A percentile compares a stretch with the other conserved stretches of the same genome.
Conservation (phyloP, 768 basidiomycete genomes). For the Cystofilobasidium ferigula region DNA sequence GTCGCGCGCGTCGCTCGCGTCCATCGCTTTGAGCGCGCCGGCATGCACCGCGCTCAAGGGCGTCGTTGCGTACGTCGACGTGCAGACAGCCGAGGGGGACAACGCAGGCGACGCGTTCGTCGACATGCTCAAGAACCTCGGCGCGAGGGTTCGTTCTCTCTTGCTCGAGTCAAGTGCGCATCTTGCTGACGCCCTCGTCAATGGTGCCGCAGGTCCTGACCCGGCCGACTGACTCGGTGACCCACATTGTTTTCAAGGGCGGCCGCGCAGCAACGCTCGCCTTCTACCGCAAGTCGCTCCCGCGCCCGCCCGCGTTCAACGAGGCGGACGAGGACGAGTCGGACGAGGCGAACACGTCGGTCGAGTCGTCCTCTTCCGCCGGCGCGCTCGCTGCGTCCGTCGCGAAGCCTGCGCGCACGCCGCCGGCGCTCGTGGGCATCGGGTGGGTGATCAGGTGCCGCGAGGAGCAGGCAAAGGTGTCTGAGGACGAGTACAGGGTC, state of each 20-base stretch:
- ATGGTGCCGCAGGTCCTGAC: conserved; percentile 33
- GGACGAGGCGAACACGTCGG: conserved; percentile 30
- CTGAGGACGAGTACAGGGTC: conserved; percentile 32
- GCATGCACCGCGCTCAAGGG: conserved; percentile 44
- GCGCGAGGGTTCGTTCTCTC: conserved; percentile 55
- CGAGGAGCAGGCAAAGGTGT: conserved; percentile 32
- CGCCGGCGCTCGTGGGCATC: conserved; percentile 34
- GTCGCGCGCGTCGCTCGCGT: conserved; percentile 12
- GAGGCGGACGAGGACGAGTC: conserved; percentile 5
- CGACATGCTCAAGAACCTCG: conserved; percentile 67
- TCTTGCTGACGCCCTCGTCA: neutral
- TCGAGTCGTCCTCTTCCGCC: no score
- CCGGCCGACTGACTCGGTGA: conserved; percentile 34
- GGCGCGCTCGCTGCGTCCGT: no score
- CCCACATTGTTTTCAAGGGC: conserved; percentile 39
- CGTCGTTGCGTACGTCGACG: conserved; percentile 76
- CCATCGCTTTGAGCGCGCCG: neutral
- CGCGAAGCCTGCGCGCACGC: neutral
- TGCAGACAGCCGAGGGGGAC: conserved; percentile 60
- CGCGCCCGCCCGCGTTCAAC: neutral
- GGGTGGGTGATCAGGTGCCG: conserved; percentile 38
- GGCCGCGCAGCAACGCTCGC: conserved; percentile 36
- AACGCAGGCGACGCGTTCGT: conserved; percentile 70
- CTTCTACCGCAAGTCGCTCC: conserved; percentile 32
- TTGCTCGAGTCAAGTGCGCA: neutral